Evolutionary conservation across 306 rosid species (phyloP).

Genomic region (Fragaria nilgerrensis): DNA sequence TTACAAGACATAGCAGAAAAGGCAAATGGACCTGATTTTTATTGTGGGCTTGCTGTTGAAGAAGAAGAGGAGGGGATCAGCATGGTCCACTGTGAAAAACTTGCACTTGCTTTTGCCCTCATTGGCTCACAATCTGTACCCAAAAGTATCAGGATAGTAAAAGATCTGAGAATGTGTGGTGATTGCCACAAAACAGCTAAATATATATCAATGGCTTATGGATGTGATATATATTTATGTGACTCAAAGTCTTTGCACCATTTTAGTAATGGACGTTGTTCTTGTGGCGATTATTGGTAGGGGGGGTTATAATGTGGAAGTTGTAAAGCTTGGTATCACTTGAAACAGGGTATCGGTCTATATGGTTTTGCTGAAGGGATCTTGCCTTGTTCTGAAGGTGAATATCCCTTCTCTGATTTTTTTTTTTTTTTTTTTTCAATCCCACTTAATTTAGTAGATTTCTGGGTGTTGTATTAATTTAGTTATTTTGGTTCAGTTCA

Average conservation of each 20-base stretch:
- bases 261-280: slow-evolving; percentile 77
- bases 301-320: not conserved
- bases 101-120: slow-evolving; percentile 74
- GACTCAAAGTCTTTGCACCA: slow-evolving; percentile 74
- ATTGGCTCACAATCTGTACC: slow-evolving; percentile 44
- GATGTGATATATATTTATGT: slow-evolving; percentile 68
- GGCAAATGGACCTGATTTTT: slow-evolving; percentile 40
- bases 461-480: not conserved
- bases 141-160: slow-evolving; percentile 56
- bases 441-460: not conserved
- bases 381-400: not conserved
- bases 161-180: slow-evolving; percentile 72
- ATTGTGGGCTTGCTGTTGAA: slow-evolving; percentile 52
- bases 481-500: slow-evolving; percentile 15
- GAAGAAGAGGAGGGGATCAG: slow-evolving; percentile 68
- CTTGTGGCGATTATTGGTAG: slow-evolving; percentile 94
- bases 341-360: not conserved
- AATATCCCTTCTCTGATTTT: not conserved
- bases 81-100: slow-evolving; percentile 73
- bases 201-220: slow-evolving; percentile 60
- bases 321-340: slow-evolving; percentile 6
- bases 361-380: not conserved
- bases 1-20: slow-evolving; percentile 43
- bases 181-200: slow-evolving; percentile 84
- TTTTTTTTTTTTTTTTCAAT: not conserved